phyloP scores from a whole-genome alignment of 768 basidiomycete species.

The Pulveroboletus frians region DNA sequence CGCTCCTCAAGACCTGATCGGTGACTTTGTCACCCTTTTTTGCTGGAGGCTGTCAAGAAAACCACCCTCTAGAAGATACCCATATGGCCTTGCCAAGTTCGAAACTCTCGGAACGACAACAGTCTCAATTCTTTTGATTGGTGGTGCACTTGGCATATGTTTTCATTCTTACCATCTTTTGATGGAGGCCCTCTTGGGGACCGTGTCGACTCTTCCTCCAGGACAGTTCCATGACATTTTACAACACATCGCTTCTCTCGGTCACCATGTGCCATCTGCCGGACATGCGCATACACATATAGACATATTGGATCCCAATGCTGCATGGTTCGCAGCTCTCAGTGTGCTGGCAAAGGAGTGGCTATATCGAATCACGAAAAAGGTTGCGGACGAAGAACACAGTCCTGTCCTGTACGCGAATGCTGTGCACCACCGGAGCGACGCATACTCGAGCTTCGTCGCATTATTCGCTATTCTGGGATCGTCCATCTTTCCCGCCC shows the following conservation, averaged over 20 bases:
- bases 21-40: conserved; percentile 87
- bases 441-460: conserved; percentile 89
- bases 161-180: conserved; percentile 88
- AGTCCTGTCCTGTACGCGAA: conserved; percentile 94
- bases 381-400: conserved; percentile 86
- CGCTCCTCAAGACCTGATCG: conserved; percentile 59
- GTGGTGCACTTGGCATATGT: conserved; percentile 79
- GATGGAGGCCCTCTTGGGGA: conserved; percentile 62
- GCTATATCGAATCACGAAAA: conserved; percentile 84
- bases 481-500: conserved; percentile 76
- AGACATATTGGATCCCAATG: conserved; percentile 77
- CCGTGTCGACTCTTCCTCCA: conserved; percentile 57
- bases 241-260: conserved; percentile 48
- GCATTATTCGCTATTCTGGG: conserved; percentile 91
- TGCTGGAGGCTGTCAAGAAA: conserved; percentile 82
- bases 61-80: conserved; percentile 75
- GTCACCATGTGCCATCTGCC: conserved; percentile 49
- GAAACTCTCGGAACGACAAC: conserved; percentile 93
- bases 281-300: conserved; percentile 52
- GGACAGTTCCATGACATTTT: conserved; percentile 64
- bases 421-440: conserved; percentile 95
- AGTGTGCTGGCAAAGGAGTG: conserved; percentile 87
- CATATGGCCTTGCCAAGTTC: conserved; percentile 89
- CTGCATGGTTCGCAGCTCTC: conserved; percentile 90
- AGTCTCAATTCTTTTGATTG: conserved; percentile 81